Evolutionary conservation across 1,284 basidiomycete genomes (phyloP).

Genomic region (Trichosporon sp.): DNA sequence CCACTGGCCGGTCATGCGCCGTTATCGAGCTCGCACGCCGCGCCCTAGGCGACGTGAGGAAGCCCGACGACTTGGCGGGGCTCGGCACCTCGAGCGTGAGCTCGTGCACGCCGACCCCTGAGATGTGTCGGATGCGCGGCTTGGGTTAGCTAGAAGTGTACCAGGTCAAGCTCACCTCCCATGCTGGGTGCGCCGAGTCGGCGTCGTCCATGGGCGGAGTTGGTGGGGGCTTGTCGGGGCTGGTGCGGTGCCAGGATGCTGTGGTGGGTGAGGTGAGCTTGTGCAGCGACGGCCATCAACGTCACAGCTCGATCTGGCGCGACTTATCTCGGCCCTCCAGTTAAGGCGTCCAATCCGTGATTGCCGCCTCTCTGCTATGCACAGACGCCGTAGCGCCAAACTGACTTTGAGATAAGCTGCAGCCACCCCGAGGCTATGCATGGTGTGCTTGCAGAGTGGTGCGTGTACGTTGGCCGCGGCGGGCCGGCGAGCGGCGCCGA

Average conservation of each 20-base stretch:
- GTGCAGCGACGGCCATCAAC: background rate
- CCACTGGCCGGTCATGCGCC: background rate
- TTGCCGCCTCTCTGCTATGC: background rate
- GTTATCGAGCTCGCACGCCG: conserved; percentile 1
- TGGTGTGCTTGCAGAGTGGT: background rate
- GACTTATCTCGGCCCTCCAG: background rate
- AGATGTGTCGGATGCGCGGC: conserved; percentile 39
- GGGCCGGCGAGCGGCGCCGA: background rate
- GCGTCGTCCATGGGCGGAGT: conserved; percentile 1
- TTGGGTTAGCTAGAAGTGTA: conserved; percentile 8
- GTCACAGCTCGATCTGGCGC: background rate
- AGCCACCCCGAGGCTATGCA: background rate
- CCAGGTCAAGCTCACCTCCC: conserved; percentile 2
- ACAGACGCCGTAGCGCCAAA: background rate
- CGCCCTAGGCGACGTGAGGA: background rate
- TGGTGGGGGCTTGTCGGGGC: background rate
- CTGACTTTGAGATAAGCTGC: background rate
- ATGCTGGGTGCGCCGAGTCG: conserved; percentile 8
- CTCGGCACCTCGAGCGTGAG: conserved; percentile 25
- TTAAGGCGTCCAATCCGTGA: background rate
- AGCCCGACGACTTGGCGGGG: conserved; percentile 1
- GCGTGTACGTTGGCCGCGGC: background rate
- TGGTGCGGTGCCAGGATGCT: background rate
- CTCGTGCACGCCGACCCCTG: conserved; percentile 42
- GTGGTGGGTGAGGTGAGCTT: background rate